A percentile compares a stretch with the other conserved stretches of the same genome.
Conservation (phyloP, 2,329 filamentous ascomycete species). For the Pyrenophora seminiperda region DNA sequence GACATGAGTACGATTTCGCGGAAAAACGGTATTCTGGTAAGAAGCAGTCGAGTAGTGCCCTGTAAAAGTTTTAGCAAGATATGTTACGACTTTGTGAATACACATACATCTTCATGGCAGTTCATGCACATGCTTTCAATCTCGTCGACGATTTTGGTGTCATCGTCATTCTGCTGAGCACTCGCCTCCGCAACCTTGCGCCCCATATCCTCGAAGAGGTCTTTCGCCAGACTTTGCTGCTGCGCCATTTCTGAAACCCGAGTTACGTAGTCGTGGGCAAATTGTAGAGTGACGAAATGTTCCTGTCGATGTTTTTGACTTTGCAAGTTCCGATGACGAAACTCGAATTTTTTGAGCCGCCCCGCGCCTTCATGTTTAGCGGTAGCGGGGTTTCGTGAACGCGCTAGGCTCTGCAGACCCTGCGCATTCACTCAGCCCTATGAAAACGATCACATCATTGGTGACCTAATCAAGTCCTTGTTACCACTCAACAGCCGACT, state of each 20-base stretch:
- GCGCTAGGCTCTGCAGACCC: conserved; percentile 28
- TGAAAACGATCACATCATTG: too few species aligned
- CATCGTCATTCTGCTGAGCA: conserved; percentile 43
- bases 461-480: too few species aligned
- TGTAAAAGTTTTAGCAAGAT: conserved; percentile 47
- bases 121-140: conserved; percentile 62
- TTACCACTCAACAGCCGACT: too few species aligned
- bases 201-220: conserved; percentile 60
- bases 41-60: conserved; percentile 83
- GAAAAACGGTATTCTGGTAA: conserved; percentile 95
- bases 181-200: conserved; percentile 53
- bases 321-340: conserved; percentile 23
- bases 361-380: conserved; percentile 35
- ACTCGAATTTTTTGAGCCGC: conserved; percentile 43
- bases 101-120: conserved; percentile 55
- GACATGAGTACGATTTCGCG: conserved; percentile 98
- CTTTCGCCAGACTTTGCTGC: conserved; percentile 49
- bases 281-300: not conserved
- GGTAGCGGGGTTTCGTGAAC: conserved; percentile 30
- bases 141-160: conserved; percentile 57
- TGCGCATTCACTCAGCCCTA: conserved; percentile 34
- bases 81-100: conserved; percentile 4
- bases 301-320: conserved; percentile 3
- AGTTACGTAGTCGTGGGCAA: not conserved
- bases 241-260: conserved; percentile 39